Percentiles rank a stretch among this genome's conserved stretches.
Conservation (phyloP, 305 asterid species). For the Petunia hybrid region DNA sequence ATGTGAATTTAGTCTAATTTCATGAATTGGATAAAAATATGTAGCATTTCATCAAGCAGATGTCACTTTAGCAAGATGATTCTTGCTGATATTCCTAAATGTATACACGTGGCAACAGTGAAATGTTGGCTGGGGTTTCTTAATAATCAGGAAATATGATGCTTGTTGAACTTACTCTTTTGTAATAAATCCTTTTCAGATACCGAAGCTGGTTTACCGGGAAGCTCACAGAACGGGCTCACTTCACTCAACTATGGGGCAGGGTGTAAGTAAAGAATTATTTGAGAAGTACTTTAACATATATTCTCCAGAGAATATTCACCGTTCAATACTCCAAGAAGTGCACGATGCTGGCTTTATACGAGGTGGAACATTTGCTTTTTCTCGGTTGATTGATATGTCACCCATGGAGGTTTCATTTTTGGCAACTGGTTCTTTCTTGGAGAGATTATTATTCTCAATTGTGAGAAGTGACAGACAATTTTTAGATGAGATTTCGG, state of each 20-base stretch:
- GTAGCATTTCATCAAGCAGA: neutral
- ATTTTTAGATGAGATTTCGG: slow-evolving; percentile 62
- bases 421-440: slow-evolving; percentile 67
- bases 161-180: slow-evolving; percentile 30
- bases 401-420: slow-evolving; percentile 84
- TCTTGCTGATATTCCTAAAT: neutral
- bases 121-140: slow-evolving; percentile 16
- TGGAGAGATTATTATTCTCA: slow-evolving; percentile 84
- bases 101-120: slow-evolving; percentile 21
- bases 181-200: slow-evolving; percentile 52
- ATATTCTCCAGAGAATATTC: slow-evolving; percentile 79
- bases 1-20: neutral
- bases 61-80: slow-evolving; percentile 8
- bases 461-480: slow-evolving; percentile 60
- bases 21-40: neutral
- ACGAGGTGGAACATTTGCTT: slow-evolving; percentile 74
- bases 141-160: neutral
- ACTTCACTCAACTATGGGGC: slow-evolving; percentile 45
- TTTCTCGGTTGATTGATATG: slow-evolving; percentile 78
- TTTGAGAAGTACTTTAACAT: slow-evolving; percentile 72
- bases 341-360: slow-evolving; percentile 46
- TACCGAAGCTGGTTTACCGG: slow-evolving; percentile 85
- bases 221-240: slow-evolving; percentile 53
- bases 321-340: slow-evolving; percentile 55
- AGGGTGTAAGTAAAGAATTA: slow-evolving; percentile 50